Conservation (phyloP, 352 stramenopile genomes). For the Phytophthora gonapodyides region DNA sequence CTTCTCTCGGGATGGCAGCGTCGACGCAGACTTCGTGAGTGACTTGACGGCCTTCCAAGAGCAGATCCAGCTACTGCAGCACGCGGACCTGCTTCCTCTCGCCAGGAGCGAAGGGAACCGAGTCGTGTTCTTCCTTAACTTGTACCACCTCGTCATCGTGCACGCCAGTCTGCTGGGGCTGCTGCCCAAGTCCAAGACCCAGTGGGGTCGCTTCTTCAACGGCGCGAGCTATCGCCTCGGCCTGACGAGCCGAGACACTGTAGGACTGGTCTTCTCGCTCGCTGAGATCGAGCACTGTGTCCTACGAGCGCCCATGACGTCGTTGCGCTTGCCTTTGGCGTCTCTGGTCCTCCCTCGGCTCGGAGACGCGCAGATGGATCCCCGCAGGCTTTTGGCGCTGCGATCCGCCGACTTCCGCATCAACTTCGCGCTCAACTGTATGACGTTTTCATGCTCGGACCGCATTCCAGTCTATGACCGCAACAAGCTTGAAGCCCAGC, state of each 20-base stretch:
- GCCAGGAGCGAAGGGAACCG: slow-evolving; percentile 32
- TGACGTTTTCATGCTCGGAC: slow-evolving; percentile 53
- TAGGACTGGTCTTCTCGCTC: slow-evolving; percentile 46
- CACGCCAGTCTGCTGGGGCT: slow-evolving; percentile 51
- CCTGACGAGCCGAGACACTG: neutral
- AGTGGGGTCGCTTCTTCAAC: slow-evolving; percentile 72
- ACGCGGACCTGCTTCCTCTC: slow-evolving; percentile 29
- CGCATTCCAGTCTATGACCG: slow-evolving; percentile 48
- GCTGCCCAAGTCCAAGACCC: slow-evolving; percentile 47
- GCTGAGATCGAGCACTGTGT: slow-evolving; percentile 65
- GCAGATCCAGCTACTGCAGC: slow-evolving; percentile 37
- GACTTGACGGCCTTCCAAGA: slow-evolving; percentile 50
- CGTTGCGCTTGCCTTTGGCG: slow-evolving; percentile 44
- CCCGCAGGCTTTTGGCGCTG: slow-evolving; percentile 31
- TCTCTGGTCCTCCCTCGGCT: slow-evolving; percentile 54
- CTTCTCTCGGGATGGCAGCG: neutral
- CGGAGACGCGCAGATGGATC: slow-evolving; percentile 30
- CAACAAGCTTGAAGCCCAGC: slow-evolving; percentile 48
- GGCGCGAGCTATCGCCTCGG: slow-evolving; percentile 54
- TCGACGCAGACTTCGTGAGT: neutral
- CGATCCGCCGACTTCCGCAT: slow-evolving; percentile 46
- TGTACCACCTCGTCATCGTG: slow-evolving; percentile 58
- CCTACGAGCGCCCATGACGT: slow-evolving; percentile 46
- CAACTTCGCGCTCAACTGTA: slow-evolving; percentile 68
- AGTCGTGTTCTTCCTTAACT: slow-evolving; percentile 55